Conservation (phyloP, 1,139 yeast species). For the Yamadazyma atmosphaerica region DNA sequence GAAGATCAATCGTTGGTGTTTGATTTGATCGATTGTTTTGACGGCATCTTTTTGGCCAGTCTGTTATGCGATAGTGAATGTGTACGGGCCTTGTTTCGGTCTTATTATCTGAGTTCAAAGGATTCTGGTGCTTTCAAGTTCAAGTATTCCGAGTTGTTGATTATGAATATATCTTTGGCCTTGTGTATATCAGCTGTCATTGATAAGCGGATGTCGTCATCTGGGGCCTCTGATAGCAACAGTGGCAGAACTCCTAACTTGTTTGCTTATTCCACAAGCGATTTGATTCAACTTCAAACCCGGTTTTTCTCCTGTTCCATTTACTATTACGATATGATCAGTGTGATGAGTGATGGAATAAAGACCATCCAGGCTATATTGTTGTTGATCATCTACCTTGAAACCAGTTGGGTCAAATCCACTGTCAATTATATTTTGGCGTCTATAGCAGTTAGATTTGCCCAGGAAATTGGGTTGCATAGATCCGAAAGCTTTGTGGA, state of each 20-base stretch:
- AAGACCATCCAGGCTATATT: slow-evolving; percentile 51
- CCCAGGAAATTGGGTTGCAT: slow-evolving; percentile 68
- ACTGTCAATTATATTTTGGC: slow-evolving; percentile 45
- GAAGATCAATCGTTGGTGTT: slow-evolving; percentile 24
- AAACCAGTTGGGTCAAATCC: slow-evolving; percentile 41
- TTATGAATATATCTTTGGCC: slow-evolving; percentile 33
- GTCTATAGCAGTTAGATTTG: slow-evolving; percentile 56
- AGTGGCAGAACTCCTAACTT: slow-evolving; percentile 9
- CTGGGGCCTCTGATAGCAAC: slow-evolving; percentile 4
- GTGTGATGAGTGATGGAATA: slow-evolving; percentile 52
- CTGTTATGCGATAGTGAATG: slow-evolving; percentile 17
- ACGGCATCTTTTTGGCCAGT: slow-evolving; percentile 16
- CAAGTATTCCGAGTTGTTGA: slow-evolving; percentile 31
- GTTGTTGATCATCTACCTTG: slow-evolving; percentile 45
- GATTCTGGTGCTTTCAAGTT: slow-evolving; percentile 12
- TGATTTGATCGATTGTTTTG: slow-evolving; percentile 28
- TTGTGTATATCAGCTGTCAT: slow-evolving; percentile 24
- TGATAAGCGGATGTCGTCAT: slow-evolving; percentile 14
- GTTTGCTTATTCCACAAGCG: slow-evolving; percentile 11
- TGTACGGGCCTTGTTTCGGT: slow-evolving; percentile 21
- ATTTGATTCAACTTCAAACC: slow-evolving; percentile 23
- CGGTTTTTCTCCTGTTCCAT: slow-evolving; percentile 37
- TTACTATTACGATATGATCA: slow-evolving; percentile 48
- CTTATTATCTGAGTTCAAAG: slow-evolving; percentile 18
- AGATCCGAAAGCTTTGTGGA: slow-evolving; percentile 50